A percentile compares a stretch with the other conserved stretches of the same genome.
Conservation (phyloP, 1,284 basidiomycete genomes). For the Ustilago cynodontis region DNA sequence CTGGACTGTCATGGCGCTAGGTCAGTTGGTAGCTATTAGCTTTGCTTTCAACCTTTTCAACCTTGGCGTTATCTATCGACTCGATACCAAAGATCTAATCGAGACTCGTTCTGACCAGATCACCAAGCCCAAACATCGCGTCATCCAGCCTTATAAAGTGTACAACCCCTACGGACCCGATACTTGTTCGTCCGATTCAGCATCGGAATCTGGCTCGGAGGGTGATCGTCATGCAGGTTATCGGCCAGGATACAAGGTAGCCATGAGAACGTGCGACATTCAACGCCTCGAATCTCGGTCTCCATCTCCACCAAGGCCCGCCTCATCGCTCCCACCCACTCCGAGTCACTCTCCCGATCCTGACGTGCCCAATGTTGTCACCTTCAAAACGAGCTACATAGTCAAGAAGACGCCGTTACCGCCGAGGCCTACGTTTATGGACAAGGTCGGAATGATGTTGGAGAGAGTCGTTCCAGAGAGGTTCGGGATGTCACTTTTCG, state of each 20-base stretch:
- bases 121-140: slow-evolving; percentile 15
- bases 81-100: slow-evolving; percentile 20
- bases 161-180: not conserved
- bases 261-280: not conserved
- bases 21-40: slow-evolving; percentile 80
- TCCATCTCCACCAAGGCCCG: not conserved
- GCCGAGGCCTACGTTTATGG: slow-evolving; percentile 24
- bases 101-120: slow-evolving; percentile 14
- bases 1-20: slow-evolving; percentile 81
- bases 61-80: slow-evolving; percentile 74
- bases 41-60: slow-evolving; percentile 79
- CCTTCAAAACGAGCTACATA: slow-evolving; percentile 16
- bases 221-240: not conserved
- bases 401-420: slow-evolving; percentile 28
- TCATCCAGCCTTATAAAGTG: slow-evolving; percentile 14
- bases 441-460: slow-evolving; percentile 21
- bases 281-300: not conserved
- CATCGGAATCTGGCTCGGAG: not conserved
- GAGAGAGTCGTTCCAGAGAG: slow-evolving; percentile 24
- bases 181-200: not conserved
- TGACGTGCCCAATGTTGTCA: slow-evolving; percentile 5
- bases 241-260: not conserved
- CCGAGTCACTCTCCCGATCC: slow-evolving; percentile 18
- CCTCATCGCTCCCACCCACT: slow-evolving; percentile 12
- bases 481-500: slow-evolving; percentile 65